phyloP scores from a whole-genome alignment of 768 basidiomycete genomes.

The Suillus weaverae region DNA sequence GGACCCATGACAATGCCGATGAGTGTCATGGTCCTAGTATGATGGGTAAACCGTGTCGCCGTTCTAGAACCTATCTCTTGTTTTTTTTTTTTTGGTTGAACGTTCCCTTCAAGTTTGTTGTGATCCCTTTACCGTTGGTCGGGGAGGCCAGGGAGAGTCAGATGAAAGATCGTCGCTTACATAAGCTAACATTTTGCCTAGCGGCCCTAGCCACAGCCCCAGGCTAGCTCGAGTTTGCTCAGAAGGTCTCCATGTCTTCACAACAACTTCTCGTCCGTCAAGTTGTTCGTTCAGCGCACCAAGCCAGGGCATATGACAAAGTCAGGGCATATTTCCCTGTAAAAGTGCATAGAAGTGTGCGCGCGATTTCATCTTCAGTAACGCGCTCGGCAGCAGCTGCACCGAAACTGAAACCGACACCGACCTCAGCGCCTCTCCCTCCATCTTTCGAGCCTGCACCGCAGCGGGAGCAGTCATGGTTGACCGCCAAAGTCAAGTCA shows the following conservation, averaged over 20 bases:
- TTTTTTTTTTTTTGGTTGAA: neutral
- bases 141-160: neutral
- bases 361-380: neutral
- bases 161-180: neutral
- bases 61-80: neutral
- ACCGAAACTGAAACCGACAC: neutral
- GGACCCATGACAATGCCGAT: neutral
- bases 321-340: neutral
- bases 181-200: neutral
- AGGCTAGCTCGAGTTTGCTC: neutral
- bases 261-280: neutral
- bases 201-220: too few relatives aligned
- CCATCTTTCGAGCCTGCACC: neutral
- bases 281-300: neutral
- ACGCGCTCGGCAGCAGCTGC: neutral
- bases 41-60: neutral
- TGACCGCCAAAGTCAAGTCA: conserved; percentile 51
- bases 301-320: neutral
- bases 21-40: neutral
- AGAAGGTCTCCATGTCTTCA: neutral
- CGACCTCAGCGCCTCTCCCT: neutral
- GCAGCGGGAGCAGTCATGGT: conserved; percentile 45
- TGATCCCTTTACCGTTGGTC: neutral
- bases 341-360: neutral
- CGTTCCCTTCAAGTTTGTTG: neutral